Percentiles rank a stretch among this genome's conserved stretches.
These are phyloP conservation scores for Coemansia sp. DNA, from an alignment of 192 early-diverging fungal species.

Conservation along the genomic window DNA sequence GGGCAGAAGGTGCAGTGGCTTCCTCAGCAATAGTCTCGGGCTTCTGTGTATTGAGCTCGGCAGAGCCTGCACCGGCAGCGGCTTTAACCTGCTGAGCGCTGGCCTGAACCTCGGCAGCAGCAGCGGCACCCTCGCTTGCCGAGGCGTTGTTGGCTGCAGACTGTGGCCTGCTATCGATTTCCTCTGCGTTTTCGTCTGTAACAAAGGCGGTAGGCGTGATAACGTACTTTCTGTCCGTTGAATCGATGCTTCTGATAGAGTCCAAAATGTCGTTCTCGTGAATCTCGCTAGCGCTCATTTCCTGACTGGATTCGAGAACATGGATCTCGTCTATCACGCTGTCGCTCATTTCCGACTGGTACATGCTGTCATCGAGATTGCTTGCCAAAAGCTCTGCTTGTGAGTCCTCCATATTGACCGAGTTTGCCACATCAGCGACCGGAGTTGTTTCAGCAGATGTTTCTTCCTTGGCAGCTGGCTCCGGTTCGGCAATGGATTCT, in stretches of 20 bases:
- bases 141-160: slow-evolving; percentile 4
- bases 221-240: slow-evolving; percentile 8
- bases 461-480: background rate
- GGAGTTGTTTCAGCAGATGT: background rate
- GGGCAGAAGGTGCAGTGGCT: background rate
- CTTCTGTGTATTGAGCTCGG: background rate
- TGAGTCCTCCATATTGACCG: slow-evolving; percentile 44
- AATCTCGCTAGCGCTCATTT: background rate
- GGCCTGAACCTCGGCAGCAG: background rate
- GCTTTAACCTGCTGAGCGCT: background rate
- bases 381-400: slow-evolving; percentile 45
- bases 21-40: slow-evolving; percentile 4
- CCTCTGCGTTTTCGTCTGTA: slow-evolving; percentile 9
- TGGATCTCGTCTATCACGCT: slow-evolving; percentile 27
- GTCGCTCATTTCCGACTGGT: slow-evolving; percentile 15
- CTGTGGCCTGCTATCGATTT: slow-evolving; percentile 19
- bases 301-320: slow-evolving; percentile 14
- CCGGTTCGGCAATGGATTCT: background rate
- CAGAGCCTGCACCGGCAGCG: slow-evolving; percentile 4
- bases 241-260: background rate
- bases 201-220: slow-evolving; percentile 42
- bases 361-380: slow-evolving; percentile 47
- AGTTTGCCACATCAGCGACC: background rate
- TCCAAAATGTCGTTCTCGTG: background rate
- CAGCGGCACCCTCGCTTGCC: background rate